A percentile compares a stretch with the other conserved stretches of the same genome.
phyloP scores from a whole-genome alignment of 371 early-diverging fungal genomes.

The Mortierella sp. region DNA sequence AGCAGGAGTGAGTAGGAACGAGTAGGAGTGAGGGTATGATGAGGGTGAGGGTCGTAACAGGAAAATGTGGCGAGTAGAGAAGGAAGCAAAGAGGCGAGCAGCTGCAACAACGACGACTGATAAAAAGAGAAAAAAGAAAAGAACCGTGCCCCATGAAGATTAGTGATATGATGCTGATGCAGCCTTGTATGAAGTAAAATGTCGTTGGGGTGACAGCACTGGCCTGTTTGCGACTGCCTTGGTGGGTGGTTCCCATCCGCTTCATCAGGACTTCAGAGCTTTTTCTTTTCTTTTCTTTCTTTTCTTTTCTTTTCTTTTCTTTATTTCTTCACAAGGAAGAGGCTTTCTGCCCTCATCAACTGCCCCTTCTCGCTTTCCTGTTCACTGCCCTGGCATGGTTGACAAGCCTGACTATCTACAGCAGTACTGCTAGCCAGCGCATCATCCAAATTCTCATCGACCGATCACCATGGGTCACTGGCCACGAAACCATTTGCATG shows the following conservation, averaged over 20 bases:
- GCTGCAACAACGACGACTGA: too few species aligned
- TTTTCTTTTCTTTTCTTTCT: not conserved
- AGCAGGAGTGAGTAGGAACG: slow-evolving; percentile 4
- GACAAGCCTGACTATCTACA: not conserved
- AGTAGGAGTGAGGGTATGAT: not conserved
- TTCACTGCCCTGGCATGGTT: not conserved
- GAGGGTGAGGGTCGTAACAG: slow-evolving; percentile 1
- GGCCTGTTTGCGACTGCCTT: too few species aligned
- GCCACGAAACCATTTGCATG: not conserved
- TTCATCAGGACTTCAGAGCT: not conserved
- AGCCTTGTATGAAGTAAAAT: not conserved
- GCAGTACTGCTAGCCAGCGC: not conserved
- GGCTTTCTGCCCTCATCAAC: not conserved
- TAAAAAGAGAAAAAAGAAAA: not conserved
- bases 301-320: not conserved
- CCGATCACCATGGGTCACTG: slow-evolving; percentile 3
- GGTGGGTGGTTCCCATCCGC: too few species aligned
- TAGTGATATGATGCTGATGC: not conserved
- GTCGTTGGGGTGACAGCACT: not conserved
- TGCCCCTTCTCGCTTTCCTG: not conserved
- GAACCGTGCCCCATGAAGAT: slow-evolving; percentile 32
- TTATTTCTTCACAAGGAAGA: not conserved
- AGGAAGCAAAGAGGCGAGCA: not conserved
- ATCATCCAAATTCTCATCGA: not conserved
- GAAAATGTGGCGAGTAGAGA: not conserved